Conservation (phyloP, 108 stramenopile genomes). For the Aureococcus anophagefferens region DNA sequence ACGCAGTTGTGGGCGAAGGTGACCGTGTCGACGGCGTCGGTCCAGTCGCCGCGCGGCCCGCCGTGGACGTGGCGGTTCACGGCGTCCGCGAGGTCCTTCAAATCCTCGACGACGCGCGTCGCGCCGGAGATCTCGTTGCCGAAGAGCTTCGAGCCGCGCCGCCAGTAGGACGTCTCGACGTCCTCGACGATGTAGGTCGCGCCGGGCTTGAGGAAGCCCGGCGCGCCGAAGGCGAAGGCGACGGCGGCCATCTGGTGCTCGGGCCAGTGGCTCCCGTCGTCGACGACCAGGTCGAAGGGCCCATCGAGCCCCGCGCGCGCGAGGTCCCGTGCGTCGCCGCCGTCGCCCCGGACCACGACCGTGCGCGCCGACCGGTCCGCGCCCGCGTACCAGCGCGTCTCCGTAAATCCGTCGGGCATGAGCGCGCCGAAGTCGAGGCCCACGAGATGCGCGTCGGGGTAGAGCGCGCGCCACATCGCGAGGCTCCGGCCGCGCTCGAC, state of each 20-base stretch:
- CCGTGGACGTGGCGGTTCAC: too few relatives aligned
- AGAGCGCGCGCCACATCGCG: conserved; percentile 15
- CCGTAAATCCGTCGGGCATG: too few relatives aligned
- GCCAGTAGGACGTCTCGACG: conserved; percentile 25
- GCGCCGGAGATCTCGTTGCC: background rate
- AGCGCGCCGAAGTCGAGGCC: conserved; percentile 16
- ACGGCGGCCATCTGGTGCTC: conserved; percentile 16
- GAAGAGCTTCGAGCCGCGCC: conserved; percentile 2
- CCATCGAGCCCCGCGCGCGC: background rate
- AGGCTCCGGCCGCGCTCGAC: conserved; percentile 8
- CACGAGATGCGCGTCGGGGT: conserved; percentile 6
- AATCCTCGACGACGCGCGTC: conserved; percentile 3
- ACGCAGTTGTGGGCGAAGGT: too few relatives aligned
- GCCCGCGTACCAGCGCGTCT: too few relatives aligned
- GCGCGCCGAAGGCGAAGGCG: conserved; percentile 6
- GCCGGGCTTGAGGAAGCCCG: conserved; percentile 12
- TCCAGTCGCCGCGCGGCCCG: too few relatives aligned
- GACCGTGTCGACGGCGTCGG: too few relatives aligned
- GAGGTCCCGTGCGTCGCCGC: background rate
- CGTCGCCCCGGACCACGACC: conserved; percentile 3
- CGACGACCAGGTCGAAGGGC: conserved; percentile 15
- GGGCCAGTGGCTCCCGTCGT: conserved; percentile 24
- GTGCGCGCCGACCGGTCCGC: conserved; percentile 2
- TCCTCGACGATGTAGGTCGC: conserved; percentile 25
- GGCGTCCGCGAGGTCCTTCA: conserved; percentile 9